phyloP scores from a whole-genome alignment of 371 early-diverging fungal genomes.

The Paraphysoderma sedebokerense region DNA sequence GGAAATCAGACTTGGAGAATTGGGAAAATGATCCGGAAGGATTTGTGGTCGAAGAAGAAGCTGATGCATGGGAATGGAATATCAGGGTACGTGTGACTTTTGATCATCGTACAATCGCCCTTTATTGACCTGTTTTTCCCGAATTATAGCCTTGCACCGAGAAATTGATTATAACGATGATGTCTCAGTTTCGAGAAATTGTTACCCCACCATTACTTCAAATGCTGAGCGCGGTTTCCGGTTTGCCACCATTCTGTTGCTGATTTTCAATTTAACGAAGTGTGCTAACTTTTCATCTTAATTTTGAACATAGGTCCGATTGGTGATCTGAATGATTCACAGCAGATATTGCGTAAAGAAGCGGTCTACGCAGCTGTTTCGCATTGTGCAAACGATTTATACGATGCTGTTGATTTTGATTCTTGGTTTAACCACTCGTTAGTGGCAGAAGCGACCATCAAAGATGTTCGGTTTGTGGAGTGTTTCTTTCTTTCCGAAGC shows the following conservation, averaged over 20 bases:
- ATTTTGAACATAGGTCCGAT: not conserved
- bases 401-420: slow-evolving; percentile 66
- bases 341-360: slow-evolving; percentile 52
- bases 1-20: slow-evolving; percentile 41
- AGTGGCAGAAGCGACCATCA: slow-evolving; percentile 27
- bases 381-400: slow-evolving; percentile 63
- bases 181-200: slow-evolving; percentile 38
- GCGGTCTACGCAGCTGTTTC: slow-evolving; percentile 69
- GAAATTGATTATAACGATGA: slow-evolving; percentile 56
- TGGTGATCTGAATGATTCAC: slow-evolving; percentile 20
- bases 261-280: slow-evolving; percentile 2
- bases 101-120: not conserved
- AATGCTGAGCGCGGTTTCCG: slow-evolving; percentile 36
- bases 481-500: no score
- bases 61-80: slow-evolving; percentile 75
- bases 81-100: slow-evolving; percentile 30
- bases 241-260: slow-evolving; percentile 16
- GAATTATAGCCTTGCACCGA: slow-evolving; percentile 55
- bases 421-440: slow-evolving; percentile 43
- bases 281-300: slow-evolving; percentile 1
- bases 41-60: slow-evolving; percentile 58
- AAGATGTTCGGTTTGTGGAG: no score
- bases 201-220: slow-evolving; percentile 44
- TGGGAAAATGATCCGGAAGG: slow-evolving; percentile 82
- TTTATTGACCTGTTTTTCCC: not conserved